phyloP scores from a whole-genome alignment of 202 grass and related monocot species.

The Bolboschoenoplectus hybrid region DNA sequence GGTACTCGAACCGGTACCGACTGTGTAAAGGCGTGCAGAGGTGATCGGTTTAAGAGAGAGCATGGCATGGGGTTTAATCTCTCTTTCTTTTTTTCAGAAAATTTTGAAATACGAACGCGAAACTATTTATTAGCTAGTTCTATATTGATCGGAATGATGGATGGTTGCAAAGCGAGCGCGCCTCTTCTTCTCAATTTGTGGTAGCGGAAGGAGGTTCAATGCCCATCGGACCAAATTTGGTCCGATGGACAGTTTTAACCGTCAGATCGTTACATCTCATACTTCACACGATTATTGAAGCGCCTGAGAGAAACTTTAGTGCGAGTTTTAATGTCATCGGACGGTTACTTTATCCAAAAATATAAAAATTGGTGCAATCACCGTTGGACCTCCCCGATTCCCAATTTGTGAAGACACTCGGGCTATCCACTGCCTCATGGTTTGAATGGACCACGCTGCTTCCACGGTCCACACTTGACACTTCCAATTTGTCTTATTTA shows the following conservation, averaged over 20 bases:
- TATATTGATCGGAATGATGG: neutral
- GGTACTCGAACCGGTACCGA: neutral
- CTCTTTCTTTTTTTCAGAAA: neutral
- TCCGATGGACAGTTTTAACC: no score
- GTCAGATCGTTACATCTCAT: no score
- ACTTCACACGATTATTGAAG: no score
- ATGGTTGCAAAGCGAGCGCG: neutral
- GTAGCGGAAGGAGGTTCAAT: no score
- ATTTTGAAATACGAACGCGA: neutral
- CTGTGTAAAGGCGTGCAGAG: constrained; percentile 25
- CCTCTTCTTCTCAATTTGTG: neutral
- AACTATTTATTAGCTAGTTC: neutral
- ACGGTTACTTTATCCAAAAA: no score
- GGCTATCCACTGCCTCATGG: constrained; percentile 24
- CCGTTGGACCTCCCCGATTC: no score
- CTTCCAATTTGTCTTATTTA: constrained; percentile 13
- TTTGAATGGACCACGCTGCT: constrained; percentile 16
- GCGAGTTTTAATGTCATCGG: no score
- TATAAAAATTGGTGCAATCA: no score
- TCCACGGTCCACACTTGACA: neutral
- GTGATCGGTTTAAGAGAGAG: constrained; percentile 36
- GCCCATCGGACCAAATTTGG: no score
- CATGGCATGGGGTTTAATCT: neutral
- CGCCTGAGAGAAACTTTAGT: no score
- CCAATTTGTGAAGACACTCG: neutral